Percentiles rank a stretch among this genome's conserved stretches.
Conservation (phyloP, 2,329 filamentous ascomycete species). For the Alternaria rosae region DNA sequence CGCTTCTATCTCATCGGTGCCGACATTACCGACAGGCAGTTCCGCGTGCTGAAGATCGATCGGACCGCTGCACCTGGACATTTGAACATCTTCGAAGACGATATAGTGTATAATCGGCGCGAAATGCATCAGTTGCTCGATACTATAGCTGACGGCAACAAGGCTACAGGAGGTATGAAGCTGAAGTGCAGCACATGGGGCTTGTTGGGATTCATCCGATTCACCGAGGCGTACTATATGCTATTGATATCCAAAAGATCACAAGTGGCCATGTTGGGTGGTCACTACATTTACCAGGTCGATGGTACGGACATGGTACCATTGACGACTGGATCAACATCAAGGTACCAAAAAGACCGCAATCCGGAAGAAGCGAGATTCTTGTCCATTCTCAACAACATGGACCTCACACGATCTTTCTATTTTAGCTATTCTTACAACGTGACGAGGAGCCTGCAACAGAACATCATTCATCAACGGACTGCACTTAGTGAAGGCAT, state of each 20-base stretch:
- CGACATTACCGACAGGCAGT: slow-evolving; percentile 86
- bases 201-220: slow-evolving; percentile 90
- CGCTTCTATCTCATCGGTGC: slow-evolving; percentile 94
- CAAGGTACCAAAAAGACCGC: slow-evolving; percentile 77
- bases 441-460: slow-evolving; percentile 88
- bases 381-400: slow-evolving; percentile 84
- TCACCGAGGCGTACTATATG: slow-evolving; percentile 98
- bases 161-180: slow-evolving; percentile 85
- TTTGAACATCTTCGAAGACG: slow-evolving; percentile 88
- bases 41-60: slow-evolving; percentile 93
- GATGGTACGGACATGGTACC: slow-evolving; percentile 93
- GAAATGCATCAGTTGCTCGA: slow-evolving; percentile 94
- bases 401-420: slow-evolving; percentile 89
- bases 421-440: slow-evolving; percentile 99
- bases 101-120: slow-evolving; percentile 89
- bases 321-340: slow-evolving; percentile 73
- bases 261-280: slow-evolving; percentile 93
- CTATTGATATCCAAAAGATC: slow-evolving; percentile 93
- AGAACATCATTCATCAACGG: slow-evolving; percentile 86
- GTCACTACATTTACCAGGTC: slow-evolving; percentile 94
- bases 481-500: slow-evolving; percentile 71
- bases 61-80: slow-evolving; percentile 81
- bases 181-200: slow-evolving; percentile 93
- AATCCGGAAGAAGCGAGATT: slow-evolving; percentile 92
- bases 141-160: slow-evolving; percentile 94